These are phyloP conservation scores for Sphaerosporella brunnea DNA, from an alignment of 495 filamentous ascomycete species.

Conservation along the genomic window DNA sequence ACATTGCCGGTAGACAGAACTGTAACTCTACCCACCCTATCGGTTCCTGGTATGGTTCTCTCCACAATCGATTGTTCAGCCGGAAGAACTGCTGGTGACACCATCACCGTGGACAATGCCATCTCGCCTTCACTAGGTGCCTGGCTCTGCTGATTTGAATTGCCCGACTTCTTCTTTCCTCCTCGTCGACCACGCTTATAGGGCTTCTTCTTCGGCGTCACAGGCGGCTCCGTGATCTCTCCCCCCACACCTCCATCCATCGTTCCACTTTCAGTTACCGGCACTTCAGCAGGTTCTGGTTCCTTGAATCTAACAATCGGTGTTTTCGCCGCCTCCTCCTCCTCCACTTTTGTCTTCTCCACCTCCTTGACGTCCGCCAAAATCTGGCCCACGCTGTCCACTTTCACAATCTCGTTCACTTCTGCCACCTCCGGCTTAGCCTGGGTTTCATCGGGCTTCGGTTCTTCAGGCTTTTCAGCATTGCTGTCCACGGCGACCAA, in stretches of 20 bases:
- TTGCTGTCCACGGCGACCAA: background rate
- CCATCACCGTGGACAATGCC: too few relatives aligned
- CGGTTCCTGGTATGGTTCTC: too few relatives aligned
- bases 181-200: slow-evolving; percentile 65
- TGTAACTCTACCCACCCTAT: slow-evolving; percentile 23
- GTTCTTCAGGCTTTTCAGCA: background rate
- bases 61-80: too few relatives aligned
- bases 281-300: background rate
- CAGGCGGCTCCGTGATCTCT: slow-evolving; percentile 9
- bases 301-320: slow-evolving; percentile 1
- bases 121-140: too few relatives aligned
- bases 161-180: slow-evolving; percentile 32
- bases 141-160: too few relatives aligned
- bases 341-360: background rate
- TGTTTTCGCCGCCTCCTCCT: background rate
- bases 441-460: background rate
- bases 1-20: slow-evolving; percentile 20
- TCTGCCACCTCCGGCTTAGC: background rate
- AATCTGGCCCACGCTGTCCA: too few relatives aligned
- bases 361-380: too few relatives aligned
- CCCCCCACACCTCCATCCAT: background rate
- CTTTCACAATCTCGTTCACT: too few relatives aligned
- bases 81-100: too few relatives aligned
- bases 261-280: too few relatives aligned
- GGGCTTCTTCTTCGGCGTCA: slow-evolving; percentile 58